Evolutionary conservation across 2,329 filamentous ascomycete genomes (phyloP).

Genomic region (Beauveria varroae): DNA sequence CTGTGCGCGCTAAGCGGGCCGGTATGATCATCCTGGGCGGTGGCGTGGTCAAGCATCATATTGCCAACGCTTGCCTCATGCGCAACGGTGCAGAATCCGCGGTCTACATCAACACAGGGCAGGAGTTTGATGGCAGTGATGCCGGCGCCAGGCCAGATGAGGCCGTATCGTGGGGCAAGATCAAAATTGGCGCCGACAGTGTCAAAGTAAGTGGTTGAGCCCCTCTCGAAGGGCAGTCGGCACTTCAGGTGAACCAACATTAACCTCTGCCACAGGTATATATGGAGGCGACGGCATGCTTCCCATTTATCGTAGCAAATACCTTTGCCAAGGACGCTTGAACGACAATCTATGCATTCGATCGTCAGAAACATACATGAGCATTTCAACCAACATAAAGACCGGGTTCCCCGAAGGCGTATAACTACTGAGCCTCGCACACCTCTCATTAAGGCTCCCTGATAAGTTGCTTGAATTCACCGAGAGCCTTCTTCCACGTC

Average conservation of each 20-base stretch:
- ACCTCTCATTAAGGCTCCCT: constrained; percentile 15
- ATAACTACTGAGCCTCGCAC: background rate
- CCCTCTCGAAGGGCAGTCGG: background rate
- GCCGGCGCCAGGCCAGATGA: constrained; percentile 92
- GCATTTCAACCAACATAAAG: background rate
- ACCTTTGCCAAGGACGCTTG: constrained; percentile 52
- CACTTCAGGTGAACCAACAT: background rate
- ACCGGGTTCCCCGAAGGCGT: background rate
- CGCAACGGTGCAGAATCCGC: constrained; percentile 94
- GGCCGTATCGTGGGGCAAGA: constrained; percentile 98
- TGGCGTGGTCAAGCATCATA: constrained; percentile 96
- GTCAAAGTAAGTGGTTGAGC: constrained; percentile 62
- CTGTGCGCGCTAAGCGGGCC: constrained; percentile 76
- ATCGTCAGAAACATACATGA: background rate
- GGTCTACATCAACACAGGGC: constrained; percentile 94
- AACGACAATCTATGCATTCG: constrained; percentile 10
- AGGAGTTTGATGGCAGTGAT: constrained; percentile 97
- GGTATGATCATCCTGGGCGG: constrained; percentile 96
- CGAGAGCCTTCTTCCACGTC: constrained; percentile 41
- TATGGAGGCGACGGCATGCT: constrained; percentile 56
- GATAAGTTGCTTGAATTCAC: constrained; percentile 36
- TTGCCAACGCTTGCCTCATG: constrained; percentile 96
- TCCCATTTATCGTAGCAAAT: constrained; percentile 59
- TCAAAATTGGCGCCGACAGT: constrained; percentile 77
- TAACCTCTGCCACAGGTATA: constrained; percentile 41